These are phyloP conservation scores for Backusella morwellensis DNA, from an alignment of 192 early-diverging fungal genomes.

Conservation along the genomic window DNA sequence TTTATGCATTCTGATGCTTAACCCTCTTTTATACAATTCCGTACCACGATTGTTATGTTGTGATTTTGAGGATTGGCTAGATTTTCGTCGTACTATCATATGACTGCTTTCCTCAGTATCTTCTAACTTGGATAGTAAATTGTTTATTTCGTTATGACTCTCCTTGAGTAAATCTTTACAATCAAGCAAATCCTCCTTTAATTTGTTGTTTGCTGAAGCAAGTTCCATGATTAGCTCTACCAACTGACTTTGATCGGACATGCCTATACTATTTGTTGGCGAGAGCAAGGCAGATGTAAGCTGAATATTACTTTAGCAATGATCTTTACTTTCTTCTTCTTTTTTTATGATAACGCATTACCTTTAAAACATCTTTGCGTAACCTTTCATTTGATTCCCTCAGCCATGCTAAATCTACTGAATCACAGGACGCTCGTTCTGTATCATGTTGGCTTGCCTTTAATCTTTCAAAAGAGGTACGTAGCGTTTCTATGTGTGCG, in stretches of 20 bases:
- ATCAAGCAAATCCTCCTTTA: slow-evolving; percentile 44
- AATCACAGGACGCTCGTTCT: neutral
- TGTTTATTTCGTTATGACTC: slow-evolving; percentile 25
- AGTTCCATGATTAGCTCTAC: slow-evolving; percentile 54
- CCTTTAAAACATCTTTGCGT: slow-evolving; percentile 31
- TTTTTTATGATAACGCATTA: slow-evolving; percentile 6
- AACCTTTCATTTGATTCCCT: slow-evolving; percentile 30
- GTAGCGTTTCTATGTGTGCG: slow-evolving; percentile 27
- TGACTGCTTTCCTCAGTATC: neutral
- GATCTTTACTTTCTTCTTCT: slow-evolving; percentile 1
- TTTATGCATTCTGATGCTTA: neutral
- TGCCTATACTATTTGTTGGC: neutral
- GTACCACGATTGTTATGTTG: neutral
- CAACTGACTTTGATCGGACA: slow-evolving; percentile 36
- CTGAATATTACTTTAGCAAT: slow-evolving; percentile 8
- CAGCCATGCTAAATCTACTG: slow-evolving; percentile 24
- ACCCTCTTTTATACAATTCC: slow-evolving; percentile 5
- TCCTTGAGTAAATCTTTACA: slow-evolving; percentile 49
- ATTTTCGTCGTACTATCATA: slow-evolving; percentile 12
- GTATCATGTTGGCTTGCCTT: slow-evolving; percentile 31
- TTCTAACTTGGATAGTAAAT: neutral
- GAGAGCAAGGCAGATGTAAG: slow-evolving; percentile 9
- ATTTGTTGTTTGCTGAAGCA: slow-evolving; percentile 50
- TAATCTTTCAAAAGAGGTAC: slow-evolving; percentile 26
- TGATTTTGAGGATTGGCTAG: neutral